phyloP scores from a whole-genome alignment of 139 green algal genomes.

The Monoraphidium neglectum region DNA sequence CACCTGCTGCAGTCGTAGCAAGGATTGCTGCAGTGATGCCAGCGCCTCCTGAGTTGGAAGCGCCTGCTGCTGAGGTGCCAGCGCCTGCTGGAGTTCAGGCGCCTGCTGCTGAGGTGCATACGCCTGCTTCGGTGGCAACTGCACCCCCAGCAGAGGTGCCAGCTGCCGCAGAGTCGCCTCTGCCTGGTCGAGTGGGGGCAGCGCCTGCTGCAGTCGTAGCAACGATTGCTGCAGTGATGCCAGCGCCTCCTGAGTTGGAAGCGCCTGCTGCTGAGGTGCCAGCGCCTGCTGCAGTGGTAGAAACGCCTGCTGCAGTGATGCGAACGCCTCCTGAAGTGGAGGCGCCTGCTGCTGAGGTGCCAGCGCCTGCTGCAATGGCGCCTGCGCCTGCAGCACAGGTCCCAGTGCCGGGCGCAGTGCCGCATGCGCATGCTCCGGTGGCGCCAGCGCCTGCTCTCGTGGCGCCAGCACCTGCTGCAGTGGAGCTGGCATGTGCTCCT shows the following conservation, averaged over 20 bases:
- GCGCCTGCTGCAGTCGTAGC: too few species aligned
- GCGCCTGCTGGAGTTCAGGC: background rate
- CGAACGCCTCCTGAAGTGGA: too few species aligned
- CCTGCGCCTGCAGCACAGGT: background rate
- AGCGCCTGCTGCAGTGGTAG: too few species aligned
- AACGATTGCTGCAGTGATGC: too few species aligned
- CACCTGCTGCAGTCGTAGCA: background rate
- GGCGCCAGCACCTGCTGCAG: background rate
- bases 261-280: too few species aligned
- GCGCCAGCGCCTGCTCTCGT: background rate
- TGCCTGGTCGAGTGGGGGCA: too few species aligned
- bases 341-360: background rate
- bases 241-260: too few species aligned
- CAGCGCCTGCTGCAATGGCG: background rate
- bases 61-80: too few species aligned
- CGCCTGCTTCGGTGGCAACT: slow-evolving; percentile 3
- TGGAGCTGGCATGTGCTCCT: background rate
- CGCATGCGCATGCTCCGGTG: background rate
- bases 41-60: background rate
- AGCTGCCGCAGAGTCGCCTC: too few species aligned
- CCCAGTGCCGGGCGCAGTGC: too few species aligned
- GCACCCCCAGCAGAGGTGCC: background rate
- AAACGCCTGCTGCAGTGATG: too few species aligned
- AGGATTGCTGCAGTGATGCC: background rate
- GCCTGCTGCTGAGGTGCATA: background rate